These are phyloP conservation scores for Aaosphaeria pasadenensis DNA, from an alignment of 2,329 filamentous ascomycete genomes.

Conservation along the genomic window DNA sequence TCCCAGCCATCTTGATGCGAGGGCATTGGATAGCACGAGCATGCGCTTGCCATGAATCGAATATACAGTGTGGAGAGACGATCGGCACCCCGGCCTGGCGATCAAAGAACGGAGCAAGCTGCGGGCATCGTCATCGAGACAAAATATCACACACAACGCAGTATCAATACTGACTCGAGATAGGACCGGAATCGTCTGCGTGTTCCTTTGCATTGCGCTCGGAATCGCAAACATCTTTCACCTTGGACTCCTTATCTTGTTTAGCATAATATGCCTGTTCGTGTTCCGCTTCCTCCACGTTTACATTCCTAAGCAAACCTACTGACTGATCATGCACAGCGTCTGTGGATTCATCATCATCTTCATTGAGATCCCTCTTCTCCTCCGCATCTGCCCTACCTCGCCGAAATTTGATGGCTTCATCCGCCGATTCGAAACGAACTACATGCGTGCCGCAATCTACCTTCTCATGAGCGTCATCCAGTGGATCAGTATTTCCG, in stretches of 20 bases:
- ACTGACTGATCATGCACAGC: conserved; percentile 24
- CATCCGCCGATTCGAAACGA: conserved; percentile 90
- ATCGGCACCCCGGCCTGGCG: too few relatives aligned
- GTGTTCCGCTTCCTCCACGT: conserved; percentile 12
- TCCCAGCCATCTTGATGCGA: neutral
- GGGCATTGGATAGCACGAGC: too few relatives aligned
- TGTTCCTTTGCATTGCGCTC: conserved; percentile 64
- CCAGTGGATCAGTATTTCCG: conserved; percentile 78
- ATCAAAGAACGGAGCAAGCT: too few relatives aligned
- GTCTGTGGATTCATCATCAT: conserved; percentile 49
- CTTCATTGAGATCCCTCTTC: conserved; percentile 75
- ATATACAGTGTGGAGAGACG: too few relatives aligned
- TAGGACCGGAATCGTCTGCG: conserved; percentile 58
- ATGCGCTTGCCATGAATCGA: too few relatives aligned
- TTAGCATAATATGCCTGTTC: conserved; percentile 54
- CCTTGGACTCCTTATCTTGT: conserved; percentile 55
- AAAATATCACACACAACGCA: neutral
- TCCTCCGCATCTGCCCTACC: conserved; percentile 96
- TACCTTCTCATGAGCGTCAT: conserved; percentile 77
- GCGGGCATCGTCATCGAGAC: too few relatives aligned
- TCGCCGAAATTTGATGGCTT: conserved; percentile 83
- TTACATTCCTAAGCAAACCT: too few relatives aligned
- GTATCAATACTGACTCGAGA: conserved; percentile 7
- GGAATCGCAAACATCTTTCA: conserved; percentile 68
- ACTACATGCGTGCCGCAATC: conserved; percentile 91